Evolutionary conservation across 306 rosid species (phyloP), one percentile per base, ranked within the genome.

Genomic region (Acacia acuminata): DNA sequence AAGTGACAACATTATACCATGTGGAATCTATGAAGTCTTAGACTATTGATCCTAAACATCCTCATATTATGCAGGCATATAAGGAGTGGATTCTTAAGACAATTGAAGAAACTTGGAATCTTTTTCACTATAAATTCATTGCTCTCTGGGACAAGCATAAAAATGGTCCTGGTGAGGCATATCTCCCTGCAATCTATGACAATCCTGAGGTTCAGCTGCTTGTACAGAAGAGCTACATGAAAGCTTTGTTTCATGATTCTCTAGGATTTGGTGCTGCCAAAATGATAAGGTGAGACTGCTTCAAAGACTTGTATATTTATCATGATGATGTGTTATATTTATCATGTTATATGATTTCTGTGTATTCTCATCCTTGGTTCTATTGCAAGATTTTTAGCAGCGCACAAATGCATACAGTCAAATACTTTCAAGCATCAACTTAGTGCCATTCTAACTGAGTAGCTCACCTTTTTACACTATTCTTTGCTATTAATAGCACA

Each of bases 231-330:
- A 88, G 74, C 82, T 92, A 78, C 85, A 80, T 93, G 73, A 88
- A 82, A 6, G 91, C 92, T 66, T 74, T 96, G 82, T 83, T 96
- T 79, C 96, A 93, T 63, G 99, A 94, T 77, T 80, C 90, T 71
- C 93, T 96, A 76, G 98, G 98, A 70, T 94, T 94, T 84, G 97
- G 98, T 69, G 92, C 98, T 77, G 99, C 97, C 14, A 96, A 96
- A 85, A 93, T 96, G 96, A 96, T 96, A 79, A 92, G 98, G 98
- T 92, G 82, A 80, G 86, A 50, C 42, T 16, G 16, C 15, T 16
- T 60, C 65, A 67, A 63, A 51, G 19, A 68, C 56, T 72, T 63
- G 38, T 63, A 40, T 45, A 8, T 53, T 83, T 53, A 32, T 40
- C 12, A 24, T 36, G 78, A 30, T 38, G 17, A 47, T 67, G n/a